phyloP scores from a whole-genome alignment of 495 filamentous ascomycete species.

The Penicillium macrosclerotiorum region DNA sequence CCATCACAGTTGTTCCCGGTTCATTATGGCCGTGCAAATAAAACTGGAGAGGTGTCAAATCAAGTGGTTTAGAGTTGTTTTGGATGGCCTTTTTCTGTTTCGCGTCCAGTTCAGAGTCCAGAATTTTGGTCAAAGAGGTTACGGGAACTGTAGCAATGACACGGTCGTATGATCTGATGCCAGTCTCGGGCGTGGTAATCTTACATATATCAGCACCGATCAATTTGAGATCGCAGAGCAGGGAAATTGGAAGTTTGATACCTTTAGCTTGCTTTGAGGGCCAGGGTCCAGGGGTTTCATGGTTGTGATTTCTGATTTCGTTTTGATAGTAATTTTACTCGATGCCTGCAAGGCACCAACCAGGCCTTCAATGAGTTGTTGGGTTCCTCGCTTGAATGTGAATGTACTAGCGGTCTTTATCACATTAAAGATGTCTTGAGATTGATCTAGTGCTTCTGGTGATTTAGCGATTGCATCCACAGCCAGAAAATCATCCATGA shows the following conservation, averaged over 20 bases:
- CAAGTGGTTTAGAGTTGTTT: slow-evolving; percentile 6
- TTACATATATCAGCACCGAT: neutral
- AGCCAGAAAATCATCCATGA: slow-evolving; percentile 33
- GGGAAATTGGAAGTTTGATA: neutral
- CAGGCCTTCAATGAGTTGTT: slow-evolving; percentile 34
- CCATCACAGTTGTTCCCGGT: slow-evolving; percentile 83
- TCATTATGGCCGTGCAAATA: slow-evolving; percentile 52
- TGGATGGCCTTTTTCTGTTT: neutral
- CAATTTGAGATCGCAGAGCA: too few relatives aligned
- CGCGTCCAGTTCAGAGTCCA: slow-evolving; percentile 10
- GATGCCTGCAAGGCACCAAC: slow-evolving; percentile 24
- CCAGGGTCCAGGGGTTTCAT: neutral
- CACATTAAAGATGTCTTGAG: slow-evolving; percentile 1
- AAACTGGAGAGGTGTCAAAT: slow-evolving; percentile 29
- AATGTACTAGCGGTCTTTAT: slow-evolving; percentile 50
- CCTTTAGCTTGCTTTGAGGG: neutral
- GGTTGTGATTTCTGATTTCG: slow-evolving; percentile 16
- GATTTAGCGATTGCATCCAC: slow-evolving; percentile 4
- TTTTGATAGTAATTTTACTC: slow-evolving; percentile 28
- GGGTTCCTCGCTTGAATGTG: slow-evolving; percentile 38
- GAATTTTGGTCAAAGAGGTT: slow-evolving; percentile 24
- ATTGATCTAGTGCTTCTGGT: slow-evolving; percentile 13
- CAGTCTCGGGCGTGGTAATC: slow-evolving; percentile 7
- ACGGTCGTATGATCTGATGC: slow-evolving; percentile 48
- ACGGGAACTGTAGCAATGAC: slow-evolving; percentile 71